Percentiles rank a stretch among this genome's conserved stretches.
phyloP scores from a whole-genome alignment of 805 yeast genomes.

The Lipomyces starkeyi region DNA sequence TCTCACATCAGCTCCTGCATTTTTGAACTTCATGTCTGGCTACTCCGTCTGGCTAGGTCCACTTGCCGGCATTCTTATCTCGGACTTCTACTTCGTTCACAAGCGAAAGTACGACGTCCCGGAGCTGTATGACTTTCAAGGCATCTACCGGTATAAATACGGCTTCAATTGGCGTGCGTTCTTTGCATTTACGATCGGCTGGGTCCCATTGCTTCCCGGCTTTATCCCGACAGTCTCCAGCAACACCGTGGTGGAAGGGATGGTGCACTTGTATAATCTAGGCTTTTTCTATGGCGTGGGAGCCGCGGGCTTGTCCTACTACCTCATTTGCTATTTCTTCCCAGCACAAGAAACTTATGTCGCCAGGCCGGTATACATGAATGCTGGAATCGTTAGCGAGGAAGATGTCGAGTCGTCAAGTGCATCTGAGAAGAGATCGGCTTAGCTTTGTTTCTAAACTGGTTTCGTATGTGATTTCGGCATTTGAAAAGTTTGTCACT shows the following conservation, averaged over 20 bases:
- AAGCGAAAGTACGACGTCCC: conserved; percentile 29
- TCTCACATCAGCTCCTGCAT: conserved; percentile 48
- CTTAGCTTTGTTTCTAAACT: no score
- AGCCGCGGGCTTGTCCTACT: conserved; percentile 34
- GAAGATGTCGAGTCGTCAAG: no score
- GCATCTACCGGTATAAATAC: conserved; percentile 49
- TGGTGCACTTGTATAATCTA: conserved; percentile 39
- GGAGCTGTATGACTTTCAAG: conserved; percentile 40
- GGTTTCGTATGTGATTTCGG: no score
- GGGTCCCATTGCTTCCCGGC: conserved; percentile 41
- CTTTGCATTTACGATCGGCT: conserved; percentile 44
- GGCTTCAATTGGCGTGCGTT: conserved; percentile 56
- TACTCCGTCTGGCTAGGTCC: conserved; percentile 53
- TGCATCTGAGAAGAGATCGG: no score
- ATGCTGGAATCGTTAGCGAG: no score
- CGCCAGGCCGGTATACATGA: conserved; percentile 10
- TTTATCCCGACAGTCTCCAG: conserved; percentile 40
- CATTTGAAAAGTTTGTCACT: no score
- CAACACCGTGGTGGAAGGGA: conserved; percentile 23
- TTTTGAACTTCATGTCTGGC: conserved; percentile 48
- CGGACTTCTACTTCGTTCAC: conserved; percentile 51
- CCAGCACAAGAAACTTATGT: conserved; percentile 33
- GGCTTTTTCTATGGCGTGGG: conserved; percentile 40
- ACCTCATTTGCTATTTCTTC: conserved; percentile 25
- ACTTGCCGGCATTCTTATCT: conserved; percentile 48